Evolutionary conservation across 176 grass and related monocot species (phyloP).

Genomic region (Pontederia paniculata): DNA sequence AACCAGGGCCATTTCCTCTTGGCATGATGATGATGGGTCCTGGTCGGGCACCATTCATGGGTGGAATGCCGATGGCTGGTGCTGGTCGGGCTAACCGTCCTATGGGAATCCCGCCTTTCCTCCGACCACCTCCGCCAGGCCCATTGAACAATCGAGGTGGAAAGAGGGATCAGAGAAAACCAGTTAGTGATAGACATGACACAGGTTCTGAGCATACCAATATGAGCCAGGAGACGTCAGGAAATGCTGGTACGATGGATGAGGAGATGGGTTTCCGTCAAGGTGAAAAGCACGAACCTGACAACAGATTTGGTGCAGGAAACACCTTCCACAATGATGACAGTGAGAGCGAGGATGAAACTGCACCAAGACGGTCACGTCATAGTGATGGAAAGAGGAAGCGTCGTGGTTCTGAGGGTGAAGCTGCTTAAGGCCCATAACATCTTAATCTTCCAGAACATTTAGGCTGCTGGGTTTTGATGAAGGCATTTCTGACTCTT

Average conservation of each 20-base stretch:
- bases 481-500: too few relatives aligned
- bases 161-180: constrained; percentile 57
- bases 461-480: not conserved
- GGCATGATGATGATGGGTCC: constrained; percentile 84
- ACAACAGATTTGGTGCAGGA: constrained; percentile 30
- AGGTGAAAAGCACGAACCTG: constrained; percentile 19
- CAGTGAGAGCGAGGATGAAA: constrained; percentile 80
- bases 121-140: constrained; percentile 27
- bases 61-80: constrained; percentile 59
- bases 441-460: too few relatives aligned
- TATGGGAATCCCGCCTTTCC: constrained; percentile 57
- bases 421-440: constrained; percentile 14
- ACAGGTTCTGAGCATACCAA: constrained; percentile 52
- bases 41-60: constrained; percentile 55
- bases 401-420: constrained; percentile 17
- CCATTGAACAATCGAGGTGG: constrained; percentile 24
- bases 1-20: constrained; percentile 51
- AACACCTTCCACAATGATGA: constrained; percentile 43
- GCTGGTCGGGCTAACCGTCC: constrained; percentile 65
- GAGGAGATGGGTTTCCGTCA: constrained; percentile 18
- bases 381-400: constrained; percentile 32
- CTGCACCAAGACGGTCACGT: constrained; percentile 63
- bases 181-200: constrained; percentile 36
- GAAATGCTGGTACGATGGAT: constrained; percentile 26
- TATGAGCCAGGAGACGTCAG: constrained; percentile 36